Conservation (phyloP, 345 rosid genomes). For the Hibiscus syriacus region DNA sequence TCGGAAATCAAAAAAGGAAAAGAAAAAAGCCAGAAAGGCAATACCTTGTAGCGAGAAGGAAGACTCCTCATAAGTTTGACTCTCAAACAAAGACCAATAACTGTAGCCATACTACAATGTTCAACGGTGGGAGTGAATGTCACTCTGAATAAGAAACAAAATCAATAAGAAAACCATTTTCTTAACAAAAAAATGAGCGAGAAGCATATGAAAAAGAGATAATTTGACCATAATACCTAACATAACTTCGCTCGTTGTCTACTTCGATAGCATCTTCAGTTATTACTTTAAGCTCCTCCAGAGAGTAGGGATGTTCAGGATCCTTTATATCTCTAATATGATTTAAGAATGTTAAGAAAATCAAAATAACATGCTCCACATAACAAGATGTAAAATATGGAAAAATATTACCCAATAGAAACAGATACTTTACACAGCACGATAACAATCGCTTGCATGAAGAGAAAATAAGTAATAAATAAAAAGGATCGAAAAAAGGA, state of each 20-base stretch:
- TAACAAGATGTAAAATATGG: background rate
- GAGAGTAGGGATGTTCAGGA: slow-evolving; percentile 89
- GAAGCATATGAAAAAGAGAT: background rate
- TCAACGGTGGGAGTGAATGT: slow-evolving; percentile 93
- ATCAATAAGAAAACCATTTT: background rate
- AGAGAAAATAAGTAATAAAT: background rate
- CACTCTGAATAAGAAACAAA: slow-evolving; percentile 46
- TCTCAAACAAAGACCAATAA: slow-evolving; percentile 85
- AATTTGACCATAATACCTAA: slow-evolving; percentile 35
- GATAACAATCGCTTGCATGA: background rate
- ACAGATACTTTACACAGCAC: background rate
- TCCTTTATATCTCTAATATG: slow-evolving; percentile 92
- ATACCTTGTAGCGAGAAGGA: slow-evolving; percentile 91
- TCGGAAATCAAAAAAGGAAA: background rate
- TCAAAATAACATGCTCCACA: background rate
- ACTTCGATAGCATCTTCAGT: slow-evolving; percentile 87
- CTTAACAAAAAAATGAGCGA: background rate
- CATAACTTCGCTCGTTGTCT: slow-evolving; percentile 54
- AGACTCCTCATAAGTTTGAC: slow-evolving; percentile 86
- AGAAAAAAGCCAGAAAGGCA: background rate
- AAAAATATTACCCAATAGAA: background rate
- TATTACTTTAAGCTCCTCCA: slow-evolving; percentile 92
- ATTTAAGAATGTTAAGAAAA: slow-evolving; percentile 42
- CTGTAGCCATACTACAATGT: slow-evolving; percentile 87
- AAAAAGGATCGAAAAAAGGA: slow-evolving; percentile 48